Base-by-base conservation (phyloP, 768 basidiomycete species). In the Tremella yokohamensis region DNA sequence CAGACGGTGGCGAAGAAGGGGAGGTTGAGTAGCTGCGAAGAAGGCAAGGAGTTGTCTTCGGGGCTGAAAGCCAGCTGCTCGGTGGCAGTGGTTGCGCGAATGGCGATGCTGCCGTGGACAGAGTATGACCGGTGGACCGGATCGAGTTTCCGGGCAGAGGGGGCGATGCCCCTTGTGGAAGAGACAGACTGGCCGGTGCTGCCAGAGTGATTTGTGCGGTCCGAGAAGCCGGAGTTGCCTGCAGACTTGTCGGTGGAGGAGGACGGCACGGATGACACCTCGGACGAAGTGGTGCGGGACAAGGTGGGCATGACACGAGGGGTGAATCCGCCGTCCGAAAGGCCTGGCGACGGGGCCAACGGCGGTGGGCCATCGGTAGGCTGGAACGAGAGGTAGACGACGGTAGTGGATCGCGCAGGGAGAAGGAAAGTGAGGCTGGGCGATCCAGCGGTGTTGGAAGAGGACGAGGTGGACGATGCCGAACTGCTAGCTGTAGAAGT, bases 1-100 rank as follows among this genome's bases (percentile, higher is more conserved):
- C 73, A 74, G 53, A 69, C 68, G 1, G 73, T 69, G 19, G 73
- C 73, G 60, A 66, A 68, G 56, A 74, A 67, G 12, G 69, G 65
- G 12, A 74, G 44, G 16, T 40, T 60, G 60, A 74, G n/a, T 19
- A 56, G 51, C 37, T 72, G 68, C 4, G 37, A 39, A 1, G 60
- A 40, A 12, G 44, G 51, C 18, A 54, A 24, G n/a, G 56, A 26
- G 8, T 44, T 42, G 16, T 37, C 16, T 8, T 40, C 34, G 11
- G 20, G 26, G 48, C 48, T 49, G 8, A 19, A 34, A 3, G 40
- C 38, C 18, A 42, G 34, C 8, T 19, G 19, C 15, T 47, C 40
- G 34, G 19, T 22, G 8, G 47, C n/a, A 8, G 16, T 34, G 12
- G 52, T 24, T 3, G 70, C 70, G 15, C 62, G 63, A 24, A 72